Evolutionary conservation across 768 basidiomycete genomes (phyloP).

Genomic region (Clathrus columnatus): DNA sequence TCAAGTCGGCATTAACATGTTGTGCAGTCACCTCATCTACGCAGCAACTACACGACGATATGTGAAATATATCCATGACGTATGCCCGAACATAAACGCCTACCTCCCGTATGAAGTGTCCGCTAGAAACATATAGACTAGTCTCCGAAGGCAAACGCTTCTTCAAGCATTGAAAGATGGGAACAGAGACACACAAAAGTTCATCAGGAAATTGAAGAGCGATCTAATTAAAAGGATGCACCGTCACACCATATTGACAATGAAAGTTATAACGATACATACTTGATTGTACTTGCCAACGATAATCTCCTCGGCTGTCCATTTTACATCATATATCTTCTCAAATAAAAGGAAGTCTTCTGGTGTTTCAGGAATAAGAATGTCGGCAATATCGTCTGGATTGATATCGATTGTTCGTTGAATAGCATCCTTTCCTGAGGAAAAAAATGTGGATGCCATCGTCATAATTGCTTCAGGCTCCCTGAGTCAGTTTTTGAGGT

Average conservation of each 20-base stretch:
- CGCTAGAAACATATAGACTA: constrained; percentile 77
- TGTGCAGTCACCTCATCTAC: constrained; percentile 94
- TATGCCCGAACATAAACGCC: no score
- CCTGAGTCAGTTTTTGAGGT: no score
- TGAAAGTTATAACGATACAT: constrained; percentile 16
- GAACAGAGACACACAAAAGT: constrained; percentile 77
- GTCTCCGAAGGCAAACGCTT: constrained; percentile 29
- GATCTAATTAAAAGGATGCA: constrained; percentile 38
- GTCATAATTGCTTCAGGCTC: background rate
- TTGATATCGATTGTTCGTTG: constrained; percentile 42
- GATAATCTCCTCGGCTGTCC: constrained; percentile 53
- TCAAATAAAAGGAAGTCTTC: constrained; percentile 29
- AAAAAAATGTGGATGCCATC: constrained; percentile 33
- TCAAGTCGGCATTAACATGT: constrained; percentile 83
- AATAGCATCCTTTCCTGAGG: constrained; percentile 59
- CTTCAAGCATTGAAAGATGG: constrained; percentile 66
- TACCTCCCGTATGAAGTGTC: constrained; percentile 98
- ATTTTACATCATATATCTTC: constrained; percentile 66
- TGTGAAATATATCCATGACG: no score
- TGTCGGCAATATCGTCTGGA: constrained; percentile 27
- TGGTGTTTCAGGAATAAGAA: constrained; percentile 26
- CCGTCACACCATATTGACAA: background rate
- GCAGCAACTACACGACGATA: constrained; percentile 74
- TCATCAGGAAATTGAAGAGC: constrained; percentile 96
- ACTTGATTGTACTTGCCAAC: constrained; percentile 65